phyloP scores from a whole-genome alignment of 805 yeast genomes.

The Saccharomycopsis babjevae region DNA sequence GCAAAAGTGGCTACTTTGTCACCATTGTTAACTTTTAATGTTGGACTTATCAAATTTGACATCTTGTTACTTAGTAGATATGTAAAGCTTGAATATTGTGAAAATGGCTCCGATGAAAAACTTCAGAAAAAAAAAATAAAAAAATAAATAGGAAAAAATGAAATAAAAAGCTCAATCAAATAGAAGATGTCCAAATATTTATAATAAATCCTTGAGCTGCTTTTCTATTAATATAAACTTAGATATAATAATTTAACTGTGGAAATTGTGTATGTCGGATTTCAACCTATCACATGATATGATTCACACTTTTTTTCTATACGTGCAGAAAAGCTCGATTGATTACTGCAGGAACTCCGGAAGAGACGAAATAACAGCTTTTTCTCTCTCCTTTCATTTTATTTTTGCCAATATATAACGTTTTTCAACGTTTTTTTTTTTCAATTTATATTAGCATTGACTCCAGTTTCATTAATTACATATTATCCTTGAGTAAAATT shows the following conservation, averaged over 20 bases:
- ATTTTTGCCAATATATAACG: too few species aligned
- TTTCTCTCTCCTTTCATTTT: background rate
- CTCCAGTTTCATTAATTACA: too few species aligned
- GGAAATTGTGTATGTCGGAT: background rate
- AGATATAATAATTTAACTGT: background rate
- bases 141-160: background rate
- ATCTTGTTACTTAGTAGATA: background rate
- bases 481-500: too few species aligned
- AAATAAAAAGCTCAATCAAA: too few species aligned
- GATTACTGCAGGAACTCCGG: background rate
- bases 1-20: conserved; percentile 49
- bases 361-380: background rate
- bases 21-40: conserved; percentile 34
- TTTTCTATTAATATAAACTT: background rate
- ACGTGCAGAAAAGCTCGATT: background rate
- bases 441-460: too few species aligned
- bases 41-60: conserved; percentile 19
- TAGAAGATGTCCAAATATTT: too few species aligned
- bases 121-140: background rate
- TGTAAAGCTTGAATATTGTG: background rate
- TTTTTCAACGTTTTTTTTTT: background rate
- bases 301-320: background rate
- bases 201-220: too few species aligned
- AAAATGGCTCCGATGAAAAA: background rate
- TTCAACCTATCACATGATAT: background rate